Evolutionary conservation across 2,329 filamentous ascomycete species (phyloP).

Genomic region (Nigrospora osmanthi): DNA sequence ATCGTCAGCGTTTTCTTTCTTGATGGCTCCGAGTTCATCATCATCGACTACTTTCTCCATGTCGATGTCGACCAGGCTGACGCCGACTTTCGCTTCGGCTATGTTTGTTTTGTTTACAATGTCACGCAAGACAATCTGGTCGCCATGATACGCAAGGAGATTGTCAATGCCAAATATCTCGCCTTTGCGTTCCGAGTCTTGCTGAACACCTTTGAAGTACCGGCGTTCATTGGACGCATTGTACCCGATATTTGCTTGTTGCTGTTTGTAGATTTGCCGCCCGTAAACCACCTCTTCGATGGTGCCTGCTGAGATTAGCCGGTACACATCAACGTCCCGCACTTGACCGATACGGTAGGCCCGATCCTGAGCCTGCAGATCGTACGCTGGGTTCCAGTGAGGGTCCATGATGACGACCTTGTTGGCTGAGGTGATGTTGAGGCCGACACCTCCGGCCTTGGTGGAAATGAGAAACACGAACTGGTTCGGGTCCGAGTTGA

Average conservation of each 20-base stretch:
- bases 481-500: conserved; percentile 78
- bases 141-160: conserved; percentile 72
- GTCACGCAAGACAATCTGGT: conserved; percentile 77
- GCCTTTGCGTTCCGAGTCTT: conserved; percentile 72
- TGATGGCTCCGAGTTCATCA: conserved; percentile 32
- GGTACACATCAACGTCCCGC: conserved; percentile 90
- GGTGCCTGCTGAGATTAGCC: conserved; percentile 82
- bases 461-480: conserved; percentile 97
- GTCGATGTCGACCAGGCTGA: conserved; percentile 71
- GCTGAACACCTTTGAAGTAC: conserved; percentile 93
- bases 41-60: conserved; percentile 53
- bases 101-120: conserved; percentile 99
- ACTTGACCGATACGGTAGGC: conserved; percentile 93
- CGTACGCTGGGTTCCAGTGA: conserved; percentile 94
- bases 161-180: conserved; percentile 91
- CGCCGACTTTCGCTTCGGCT: conserved; percentile 81
- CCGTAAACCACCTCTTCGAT: conserved; percentile 98
- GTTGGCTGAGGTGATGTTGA: conserved; percentile 96
- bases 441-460: conserved; percentile 81
- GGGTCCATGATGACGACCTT: conserved; percentile 97
- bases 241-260: conserved; percentile 96
- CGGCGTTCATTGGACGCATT: conserved; percentile 84
- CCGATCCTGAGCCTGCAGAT: conserved; percentile 91
- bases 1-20: conserved; percentile 37
- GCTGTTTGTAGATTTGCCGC: conserved; percentile 96